These are phyloP conservation scores for Fusarium guadeloupense DNA, from an alignment of 2,329 filamentous ascomycete genomes.

Conservation along the genomic window DNA sequence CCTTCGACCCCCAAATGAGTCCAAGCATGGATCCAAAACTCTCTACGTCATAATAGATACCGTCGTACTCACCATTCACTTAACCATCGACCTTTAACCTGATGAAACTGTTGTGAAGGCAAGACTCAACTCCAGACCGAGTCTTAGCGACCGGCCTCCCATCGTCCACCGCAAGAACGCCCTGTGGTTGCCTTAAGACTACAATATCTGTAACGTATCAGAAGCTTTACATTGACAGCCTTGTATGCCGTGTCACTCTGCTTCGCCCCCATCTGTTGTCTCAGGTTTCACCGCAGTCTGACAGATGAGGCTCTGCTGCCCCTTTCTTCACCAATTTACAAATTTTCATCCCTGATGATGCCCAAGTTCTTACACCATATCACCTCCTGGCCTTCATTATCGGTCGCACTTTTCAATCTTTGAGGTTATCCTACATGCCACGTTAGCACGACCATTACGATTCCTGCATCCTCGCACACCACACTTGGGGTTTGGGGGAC, in stretches of 20 bases:
- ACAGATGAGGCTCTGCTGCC: conserved; percentile 28
- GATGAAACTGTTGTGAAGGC: too few species aligned
- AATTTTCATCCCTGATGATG: not conserved
- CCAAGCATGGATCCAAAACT: too few species aligned
- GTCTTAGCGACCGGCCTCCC: not conserved
- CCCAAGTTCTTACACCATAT: not conserved
- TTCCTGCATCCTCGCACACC: conserved; percentile 23
- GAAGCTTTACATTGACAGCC: accelerated
- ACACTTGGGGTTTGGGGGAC: not conserved
- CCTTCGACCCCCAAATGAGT: too few species aligned
- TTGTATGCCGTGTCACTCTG: conserved; percentile 1
- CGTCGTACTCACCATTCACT: too few species aligned
- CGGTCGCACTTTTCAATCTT: conserved; percentile 5
- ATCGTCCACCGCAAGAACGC: accelerated
- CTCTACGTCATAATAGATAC: too few species aligned
- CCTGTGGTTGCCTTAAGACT: not conserved
- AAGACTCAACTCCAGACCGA: too few species aligned
- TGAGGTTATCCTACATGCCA: conserved; percentile 17
- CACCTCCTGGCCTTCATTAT: not conserved
- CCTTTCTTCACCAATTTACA: not conserved
- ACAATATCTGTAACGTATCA: not conserved
- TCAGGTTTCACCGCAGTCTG: conserved; percentile 1
- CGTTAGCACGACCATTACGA: conserved; percentile 19
- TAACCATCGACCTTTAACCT: too few species aligned
- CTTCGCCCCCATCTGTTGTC: conserved; percentile 1